Conservation (phyloP, 1,139 yeast genomes). For the Zygoascus meyerae region DNA sequence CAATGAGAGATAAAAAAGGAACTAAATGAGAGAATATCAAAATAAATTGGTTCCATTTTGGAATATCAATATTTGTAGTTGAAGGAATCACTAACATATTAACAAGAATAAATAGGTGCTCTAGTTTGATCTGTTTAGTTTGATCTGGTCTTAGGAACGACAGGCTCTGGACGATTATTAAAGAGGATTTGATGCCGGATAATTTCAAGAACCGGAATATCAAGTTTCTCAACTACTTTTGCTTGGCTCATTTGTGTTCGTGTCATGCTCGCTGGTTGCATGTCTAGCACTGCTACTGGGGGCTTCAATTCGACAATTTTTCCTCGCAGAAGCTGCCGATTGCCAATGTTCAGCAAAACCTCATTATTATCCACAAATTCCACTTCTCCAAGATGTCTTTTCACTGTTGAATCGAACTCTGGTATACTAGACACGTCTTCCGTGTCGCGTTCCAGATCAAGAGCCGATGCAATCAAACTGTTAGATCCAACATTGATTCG, state of each 20-base stretch:
- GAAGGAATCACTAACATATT: no score
- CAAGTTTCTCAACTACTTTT: conserved; percentile 15
- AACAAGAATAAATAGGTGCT: background rate
- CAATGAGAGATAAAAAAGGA: no score
- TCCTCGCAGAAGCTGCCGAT: conserved; percentile 34
- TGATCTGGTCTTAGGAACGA: conserved; percentile 15
- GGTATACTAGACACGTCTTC: conserved; percentile 10
- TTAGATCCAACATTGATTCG: conserved; percentile 27
- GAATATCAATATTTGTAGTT: no score
- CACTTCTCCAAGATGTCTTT: conserved; percentile 20
- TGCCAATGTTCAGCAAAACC: conserved; percentile 30
- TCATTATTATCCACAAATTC: conserved; percentile 26
- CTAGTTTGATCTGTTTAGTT: background rate
- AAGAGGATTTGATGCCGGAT: conserved; percentile 32
- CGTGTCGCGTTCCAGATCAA: conserved; percentile 15
- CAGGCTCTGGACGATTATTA: conserved; percentile 33
- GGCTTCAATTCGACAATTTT: conserved; percentile 29
- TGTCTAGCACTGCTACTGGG: conserved; percentile 33
- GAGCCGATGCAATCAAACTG: conserved; percentile 20
- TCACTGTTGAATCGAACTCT: conserved; percentile 8
- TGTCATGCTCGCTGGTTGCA: conserved; percentile 14
- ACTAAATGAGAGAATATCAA: no score
- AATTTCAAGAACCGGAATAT: conserved; percentile 28
- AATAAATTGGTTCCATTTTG: no score
- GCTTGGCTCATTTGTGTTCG: conserved; percentile 12